Conservation (phyloP, 306 rosid species). For the Vigna radiata region DNA sequence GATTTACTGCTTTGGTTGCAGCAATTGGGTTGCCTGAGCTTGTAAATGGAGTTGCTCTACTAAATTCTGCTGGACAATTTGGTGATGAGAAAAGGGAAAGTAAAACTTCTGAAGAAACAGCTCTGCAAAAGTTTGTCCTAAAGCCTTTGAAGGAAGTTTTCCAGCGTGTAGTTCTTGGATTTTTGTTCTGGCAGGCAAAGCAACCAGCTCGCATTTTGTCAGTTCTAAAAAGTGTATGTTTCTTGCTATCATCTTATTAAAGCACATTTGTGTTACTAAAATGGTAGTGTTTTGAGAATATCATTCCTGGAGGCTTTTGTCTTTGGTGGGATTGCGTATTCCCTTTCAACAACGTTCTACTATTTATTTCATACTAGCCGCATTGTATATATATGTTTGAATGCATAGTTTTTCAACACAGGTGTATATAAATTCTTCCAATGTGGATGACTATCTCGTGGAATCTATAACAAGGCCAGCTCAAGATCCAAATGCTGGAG, state of each 20-base stretch:
- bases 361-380: slow-evolving; percentile 9
- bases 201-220: slow-evolving; percentile 82
- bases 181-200: slow-evolving; percentile 95
- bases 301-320: not conserved
- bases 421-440: slow-evolving; percentile 78
- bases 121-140: slow-evolving; percentile 61
- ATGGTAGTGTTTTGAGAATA: slow-evolving; percentile 2
- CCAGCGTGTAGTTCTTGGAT: slow-evolving; percentile 83
- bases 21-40: slow-evolving; percentile 76
- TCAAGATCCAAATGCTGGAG: slow-evolving; percentile 91
- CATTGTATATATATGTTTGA: slow-evolving; percentile 19
- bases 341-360: slow-evolving; percentile 22
- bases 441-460: slow-evolving; percentile 95
- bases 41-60: slow-evolving; percentile 77
- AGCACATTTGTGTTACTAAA: slow-evolving; percentile 7
- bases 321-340: slow-evolving; percentile 13
- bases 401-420: slow-evolving; percentile 42
- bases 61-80: slow-evolving; percentile 94
- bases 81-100: slow-evolving; percentile 59
- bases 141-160: slow-evolving; percentile 86
- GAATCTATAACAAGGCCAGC: slow-evolving; percentile 89
- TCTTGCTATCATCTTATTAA: slow-evolving; percentile 38
- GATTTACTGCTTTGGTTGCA: slow-evolving; percentile 88
- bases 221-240: slow-evolving; percentile 81
- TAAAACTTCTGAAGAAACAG: slow-evolving; percentile 65